These are phyloP conservation scores for Diaporthe helianthi DNA, from an alignment of 2,329 filamentous ascomycete genomes.

Conservation along the genomic window DNA sequence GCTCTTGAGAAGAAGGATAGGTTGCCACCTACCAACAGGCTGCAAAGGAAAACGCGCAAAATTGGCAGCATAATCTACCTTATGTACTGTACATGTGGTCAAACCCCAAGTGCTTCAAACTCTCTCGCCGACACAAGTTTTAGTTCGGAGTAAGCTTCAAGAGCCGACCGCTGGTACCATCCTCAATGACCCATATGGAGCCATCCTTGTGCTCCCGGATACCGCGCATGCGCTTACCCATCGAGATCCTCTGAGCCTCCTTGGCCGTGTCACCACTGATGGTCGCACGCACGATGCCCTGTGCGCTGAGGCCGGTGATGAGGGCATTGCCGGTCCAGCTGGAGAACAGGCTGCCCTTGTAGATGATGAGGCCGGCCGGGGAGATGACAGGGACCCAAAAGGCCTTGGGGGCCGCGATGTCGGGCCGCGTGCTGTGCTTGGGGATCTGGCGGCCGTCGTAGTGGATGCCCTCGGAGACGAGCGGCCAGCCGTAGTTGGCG, in stretches of 20 bases:
- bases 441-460: conserved; percentile 45
- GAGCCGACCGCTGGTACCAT: conserved; percentile 42
- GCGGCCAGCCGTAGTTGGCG: conserved; percentile 46
- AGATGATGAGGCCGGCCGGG: conserved; percentile 45
- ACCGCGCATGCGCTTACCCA: conserved; percentile 44
- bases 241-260: conserved; percentile 43
- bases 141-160: conserved; percentile 45
- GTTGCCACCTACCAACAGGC: neutral
- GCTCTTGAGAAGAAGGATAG: neutral
- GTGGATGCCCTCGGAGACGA: conserved; percentile 43
- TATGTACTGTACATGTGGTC: neutral
- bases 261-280: conserved; percentile 43
- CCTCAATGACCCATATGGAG: conserved; percentile 44
- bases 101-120: neutral
- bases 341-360: conserved; percentile 45
- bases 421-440: conserved; percentile 42
- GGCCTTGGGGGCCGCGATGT: conserved; percentile 43
- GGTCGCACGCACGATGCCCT: conserved; percentile 42
- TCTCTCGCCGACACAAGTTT: conserved; percentile 16
- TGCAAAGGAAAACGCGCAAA: neutral
- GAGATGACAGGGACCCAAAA: conserved; percentile 47
- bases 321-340: conserved; percentile 45
- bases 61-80: neutral
- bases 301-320: conserved; percentile 42
- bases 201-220: conserved; percentile 44